These are phyloP conservation scores for Elaphomyces granulatus DNA, from an alignment of 495 filamentous ascomycete species.

Conservation along the genomic window DNA sequence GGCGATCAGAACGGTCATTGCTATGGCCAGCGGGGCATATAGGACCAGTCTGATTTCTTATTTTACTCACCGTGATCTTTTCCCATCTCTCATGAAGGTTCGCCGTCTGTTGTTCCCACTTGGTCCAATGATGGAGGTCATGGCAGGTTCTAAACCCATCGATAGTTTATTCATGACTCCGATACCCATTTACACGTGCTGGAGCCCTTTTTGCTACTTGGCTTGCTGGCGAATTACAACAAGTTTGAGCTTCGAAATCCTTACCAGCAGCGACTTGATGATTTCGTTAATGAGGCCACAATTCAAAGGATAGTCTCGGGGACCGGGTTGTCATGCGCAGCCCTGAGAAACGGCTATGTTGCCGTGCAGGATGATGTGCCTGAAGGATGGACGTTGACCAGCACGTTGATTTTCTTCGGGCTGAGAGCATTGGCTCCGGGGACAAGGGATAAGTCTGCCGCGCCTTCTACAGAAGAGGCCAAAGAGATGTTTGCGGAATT, in stretches of 20 bases:
- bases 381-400: slow-evolving; percentile 74
- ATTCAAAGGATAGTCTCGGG: slow-evolving; percentile 71
- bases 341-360: slow-evolving; percentile 59
- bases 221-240: slow-evolving; percentile 94
- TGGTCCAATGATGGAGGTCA: no score
- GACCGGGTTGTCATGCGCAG: slow-evolving; percentile 53
- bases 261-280: slow-evolving; percentile 85
- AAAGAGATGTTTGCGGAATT: slow-evolving; percentile 60
- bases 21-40: slow-evolving; percentile 82
- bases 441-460: slow-evolving; percentile 36
- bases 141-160: slow-evolving; percentile 3
- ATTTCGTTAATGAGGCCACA: slow-evolving; percentile 85
- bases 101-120: slow-evolving; percentile 5
- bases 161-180: slow-evolving; percentile 72
- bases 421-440: slow-evolving; percentile 61
- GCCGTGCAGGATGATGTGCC: slow-evolving; percentile 85
- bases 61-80: slow-evolving; percentile 88
- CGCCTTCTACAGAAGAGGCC: slow-evolving; percentile 52
- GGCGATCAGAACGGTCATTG: slow-evolving; percentile 67
- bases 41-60: slow-evolving; percentile 88
- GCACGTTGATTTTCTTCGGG: slow-evolving; percentile 72
- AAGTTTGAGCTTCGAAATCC: slow-evolving; percentile 99
- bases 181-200: slow-evolving; percentile 46
- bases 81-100: slow-evolving; percentile 91
- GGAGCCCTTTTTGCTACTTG: slow-evolving; percentile 69